Evolutionary conservation across 225 moss, liverwort and hornwort genomes (phyloP), one percentile per base, ranked within the genome.

Genomic region (Marchantia polymorpha): DNA sequence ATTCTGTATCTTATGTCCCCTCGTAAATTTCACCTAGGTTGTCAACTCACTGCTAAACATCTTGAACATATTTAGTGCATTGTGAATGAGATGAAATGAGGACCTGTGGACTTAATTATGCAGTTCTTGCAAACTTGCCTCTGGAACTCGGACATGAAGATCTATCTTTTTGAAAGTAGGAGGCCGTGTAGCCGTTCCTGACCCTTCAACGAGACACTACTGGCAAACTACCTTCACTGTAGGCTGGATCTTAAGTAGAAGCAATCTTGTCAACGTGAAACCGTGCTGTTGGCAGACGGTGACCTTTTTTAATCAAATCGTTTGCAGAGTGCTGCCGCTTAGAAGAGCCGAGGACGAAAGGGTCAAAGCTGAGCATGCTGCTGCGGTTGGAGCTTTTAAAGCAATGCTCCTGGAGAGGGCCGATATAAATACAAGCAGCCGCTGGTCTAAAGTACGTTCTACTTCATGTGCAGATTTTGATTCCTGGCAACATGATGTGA

Each of bases 261-360:
- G 53, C 0, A 71, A 47, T 22, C 3, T 22, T 20, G 0, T 50
- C 6, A 72, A 23, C 50, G 51, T 16, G 20, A 54, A 29, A 52
- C 13, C 14, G 10, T 52, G 27, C 13, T 77, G 29, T 64, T 64
- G 47, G 52, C 65, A 7, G 65, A 61, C 19, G 69, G 49, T 82
- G 55, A 52, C 54, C 4, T 59, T 19, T 77, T 60, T 22, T 30
- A 63, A 49, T 74, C 68, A 56, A 53, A 77, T 66, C 64, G 66
- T 52, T 39, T 89, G 87, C 87, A 96, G 92, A 86, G 85, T 92
- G 69, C 83, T 87, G 81, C 95, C 95, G 49, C 78, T 92, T 77
- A 84, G 92, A 63, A 96, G 92, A 84, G 88, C 90, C 20, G 91
- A 93, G 85, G 95, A 96, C 69, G 93, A 93, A 74, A 92, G 85